Evolutionary conservation across 352 stramenopile species (phyloP), one percentile per base, ranked within the genome.

Genomic region (Phytopythium mirpurense): DNA sequence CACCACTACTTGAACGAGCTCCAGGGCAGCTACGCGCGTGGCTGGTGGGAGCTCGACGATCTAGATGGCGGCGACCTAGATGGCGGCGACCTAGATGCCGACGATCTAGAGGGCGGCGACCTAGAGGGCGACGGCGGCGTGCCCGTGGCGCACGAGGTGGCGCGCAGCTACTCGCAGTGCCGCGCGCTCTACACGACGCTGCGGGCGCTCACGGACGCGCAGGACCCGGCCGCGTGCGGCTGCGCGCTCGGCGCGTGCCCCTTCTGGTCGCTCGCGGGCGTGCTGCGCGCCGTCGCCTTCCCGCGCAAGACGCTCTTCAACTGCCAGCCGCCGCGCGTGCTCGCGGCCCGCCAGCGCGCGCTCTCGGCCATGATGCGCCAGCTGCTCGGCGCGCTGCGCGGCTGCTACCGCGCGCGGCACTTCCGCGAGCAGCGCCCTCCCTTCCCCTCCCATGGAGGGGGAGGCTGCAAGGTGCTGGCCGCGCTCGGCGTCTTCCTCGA

Each of bases 101-200:
- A 53, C 35, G 53, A 49, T 10, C 5, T 9, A 9, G 21, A 27
- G 19, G 38, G 18, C 7, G 38, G 38, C 38, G 27, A 10, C 38
- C 38, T 19, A 8, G 38, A 44, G 23, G 38, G 16, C 40, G 51
- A 71, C 18, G 53, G 27, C 26, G 59, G 54, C 1, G 45, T 68
- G 14, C 54, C 69, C 16, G 52, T 70, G 23, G 44, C 59, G 16
- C 77, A 88, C 53, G 63, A 79, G 47, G 68, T 84, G 32, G 12
- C 56, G 15, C 67, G 65, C 19, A 82, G 68, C 9, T 88, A 86
- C 65, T 78, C 70, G 40, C 53, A 83, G 29, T 88, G 78, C 47
- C 68, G 78, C 5, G 24, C 36, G 26, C 54, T 88, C 18, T 88
- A 82, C 53, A 51, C 51, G 21, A 49, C 70, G 36, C 59, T 88